Evolutionary conservation across 495 filamentous ascomycete species (phyloP), one percentile per base, ranked within the genome.

Genomic region (Tuber brumale): DNA sequence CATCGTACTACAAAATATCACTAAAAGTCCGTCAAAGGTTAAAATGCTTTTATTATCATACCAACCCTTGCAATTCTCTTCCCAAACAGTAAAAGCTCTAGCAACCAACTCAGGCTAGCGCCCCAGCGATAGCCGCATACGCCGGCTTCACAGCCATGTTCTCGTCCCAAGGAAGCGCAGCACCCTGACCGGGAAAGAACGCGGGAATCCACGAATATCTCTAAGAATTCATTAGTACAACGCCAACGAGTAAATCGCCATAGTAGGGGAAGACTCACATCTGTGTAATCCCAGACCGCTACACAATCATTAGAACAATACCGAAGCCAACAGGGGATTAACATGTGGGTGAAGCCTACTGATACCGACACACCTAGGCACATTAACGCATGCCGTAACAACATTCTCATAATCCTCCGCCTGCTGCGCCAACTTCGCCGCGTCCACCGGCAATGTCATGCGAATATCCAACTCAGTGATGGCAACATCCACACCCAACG

Each of bases 391-490:
- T 0, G 90, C 89, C n/a, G 81, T 84, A 21, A 89, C 87, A 23
- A 89, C 85, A 75, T 83, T 86, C 75, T 83, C 79, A 77, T 92
- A 94, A 75, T 88, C 88, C 16, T 85, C 37, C 18, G 86, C 86
- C 85, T 93, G 91, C 83, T 88, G 86, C 23, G 83, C 82, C 5
- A 89, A 84, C 72, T 86, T 85, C 10, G 85, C 84, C n/a, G 77
- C 79, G 39, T 83, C 86, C 31, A 85, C 72, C 6, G 88, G 89
- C 35, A 85, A 75, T 19, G 81, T 83, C 80, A 90, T 85, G 8
- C 89, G 84, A 74, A 92, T 87, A 77, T 91, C 90, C 41, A 91
- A 83, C 84, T 92, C 89, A 7, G 89, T 91, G 70, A 88, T 85
- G 7, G 89, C 89, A 12, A 91, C 87, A 43, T 92, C 89, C 9